phyloP scores from a whole-genome alignment of 345 rosid species.

The Noccaea bulbosa region DNA sequence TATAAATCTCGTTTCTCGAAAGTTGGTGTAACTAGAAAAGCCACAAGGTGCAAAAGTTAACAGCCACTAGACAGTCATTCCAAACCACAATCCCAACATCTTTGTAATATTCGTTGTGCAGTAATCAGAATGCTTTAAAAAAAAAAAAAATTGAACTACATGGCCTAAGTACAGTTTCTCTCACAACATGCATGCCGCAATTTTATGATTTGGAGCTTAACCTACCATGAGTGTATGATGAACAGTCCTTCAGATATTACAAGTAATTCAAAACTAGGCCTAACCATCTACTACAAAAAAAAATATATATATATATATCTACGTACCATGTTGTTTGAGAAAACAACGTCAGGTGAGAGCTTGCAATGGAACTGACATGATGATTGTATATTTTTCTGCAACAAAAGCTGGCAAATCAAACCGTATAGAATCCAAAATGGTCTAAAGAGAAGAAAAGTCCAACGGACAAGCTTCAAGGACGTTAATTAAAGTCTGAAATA shows the following conservation, averaged over 20 bases:
- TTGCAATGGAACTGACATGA: constrained; percentile 72
- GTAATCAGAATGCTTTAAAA: constrained; percentile 17
- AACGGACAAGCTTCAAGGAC: constrained; percentile 18
- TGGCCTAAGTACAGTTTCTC: constrained; percentile 7
- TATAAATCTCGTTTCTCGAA: constrained; percentile 3
- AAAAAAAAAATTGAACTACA: neutral
- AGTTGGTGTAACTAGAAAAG: constrained; percentile 15
- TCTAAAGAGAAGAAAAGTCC: constrained; percentile 17
- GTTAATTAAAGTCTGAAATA: constrained; percentile 29
- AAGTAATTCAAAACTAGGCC: constrained; percentile 14
- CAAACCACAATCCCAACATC: constrained; percentile 21
- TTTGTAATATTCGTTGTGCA: constrained; percentile 13
- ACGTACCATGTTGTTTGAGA: constrained; percentile 78
- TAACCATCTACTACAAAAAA: too few species aligned
- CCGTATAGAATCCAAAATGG: neutral
- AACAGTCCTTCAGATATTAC: constrained; percentile 3
- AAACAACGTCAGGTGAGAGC: constrained; percentile 64
- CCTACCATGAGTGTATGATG: constrained; percentile 7
- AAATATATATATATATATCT: too few species aligned
- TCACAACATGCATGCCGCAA: constrained; percentile 16
- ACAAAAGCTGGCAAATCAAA: constrained; percentile 36
- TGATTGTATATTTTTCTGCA: constrained; percentile 62
- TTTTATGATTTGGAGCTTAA: constrained; percentile 1
- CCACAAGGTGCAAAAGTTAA: constrained; percentile 21
- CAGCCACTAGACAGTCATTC: constrained; percentile 20